phyloP scores from a whole-genome alignment of 2,329 filamentous ascomycete species.

The Exserohilum turcica region DNA sequence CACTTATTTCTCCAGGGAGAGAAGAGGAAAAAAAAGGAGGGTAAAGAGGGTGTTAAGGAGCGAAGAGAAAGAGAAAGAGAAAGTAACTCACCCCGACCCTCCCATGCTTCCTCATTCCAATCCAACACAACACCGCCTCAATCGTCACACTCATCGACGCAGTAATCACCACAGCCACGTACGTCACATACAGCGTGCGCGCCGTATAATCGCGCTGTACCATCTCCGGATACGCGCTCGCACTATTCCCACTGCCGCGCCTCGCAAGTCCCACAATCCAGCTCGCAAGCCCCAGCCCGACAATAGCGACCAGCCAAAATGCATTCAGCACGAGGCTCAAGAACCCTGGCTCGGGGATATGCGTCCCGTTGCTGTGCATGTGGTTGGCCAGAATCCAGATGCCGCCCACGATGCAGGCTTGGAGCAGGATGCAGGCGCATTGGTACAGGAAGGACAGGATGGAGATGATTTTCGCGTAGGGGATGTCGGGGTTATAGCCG shows the following conservation, averaged over 20 bases:
- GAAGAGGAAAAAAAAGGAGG: no score
- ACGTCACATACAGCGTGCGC: slow-evolving; percentile 16
- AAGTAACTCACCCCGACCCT: slow-evolving; percentile 14
- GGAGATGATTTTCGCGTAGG: slow-evolving; percentile 19
- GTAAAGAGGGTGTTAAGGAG: no score
- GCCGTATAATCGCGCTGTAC: slow-evolving; percentile 3
- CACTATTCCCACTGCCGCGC: slow-evolving; percentile 9
- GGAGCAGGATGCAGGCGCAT: slow-evolving; percentile 20
- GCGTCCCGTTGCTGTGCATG: slow-evolving; percentile 21
- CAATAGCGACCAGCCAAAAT: slow-evolving; percentile 21
- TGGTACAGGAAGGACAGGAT: slow-evolving; percentile 26
- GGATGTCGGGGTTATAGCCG: not conserved
- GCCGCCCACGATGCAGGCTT: slow-evolving; percentile 31
- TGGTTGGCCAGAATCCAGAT: slow-evolving; percentile 29
- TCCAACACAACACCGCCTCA: slow-evolving; percentile 20
- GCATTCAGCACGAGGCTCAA: slow-evolving; percentile 19
- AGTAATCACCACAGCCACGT: slow-evolving; percentile 14
- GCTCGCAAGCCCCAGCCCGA: slow-evolving; percentile 21
- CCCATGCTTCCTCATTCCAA: slow-evolving; percentile 21
- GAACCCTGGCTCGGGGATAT: slow-evolving; percentile 19
- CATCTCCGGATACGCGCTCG: slow-evolving; percentile 11
- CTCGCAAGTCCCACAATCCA: slow-evolving; percentile 17
- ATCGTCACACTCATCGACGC: slow-evolving; percentile 18
- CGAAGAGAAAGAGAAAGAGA: not conserved
- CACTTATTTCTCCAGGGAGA: no score